Conservation (phyloP, 352 stramenopile genomes). For the Blastocystis sp. region DNA sequence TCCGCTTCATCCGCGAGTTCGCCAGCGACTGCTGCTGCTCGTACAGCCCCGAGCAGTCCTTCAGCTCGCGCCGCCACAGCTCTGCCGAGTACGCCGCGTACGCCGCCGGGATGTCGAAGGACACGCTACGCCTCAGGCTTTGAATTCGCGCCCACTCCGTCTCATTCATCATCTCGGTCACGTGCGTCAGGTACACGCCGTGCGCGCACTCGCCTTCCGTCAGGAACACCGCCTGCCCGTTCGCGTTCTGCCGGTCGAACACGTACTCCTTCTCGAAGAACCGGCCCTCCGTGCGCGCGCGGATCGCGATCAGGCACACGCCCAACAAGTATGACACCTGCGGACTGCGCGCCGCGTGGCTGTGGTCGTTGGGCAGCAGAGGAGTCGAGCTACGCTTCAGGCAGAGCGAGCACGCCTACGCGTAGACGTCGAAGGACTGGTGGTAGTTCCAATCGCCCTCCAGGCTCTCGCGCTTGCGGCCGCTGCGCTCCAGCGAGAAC, state of each 20-base stretch:
- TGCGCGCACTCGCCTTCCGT: neutral
- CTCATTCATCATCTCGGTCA: slow-evolving; percentile 56
- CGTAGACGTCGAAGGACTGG: slow-evolving; percentile 16
- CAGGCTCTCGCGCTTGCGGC: neutral
- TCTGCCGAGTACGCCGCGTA: neutral
- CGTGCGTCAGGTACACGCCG: slow-evolving; percentile 17
- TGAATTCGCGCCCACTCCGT: slow-evolving; percentile 12
- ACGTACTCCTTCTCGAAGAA: slow-evolving; percentile 66
- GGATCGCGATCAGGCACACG: slow-evolving; percentile 8
- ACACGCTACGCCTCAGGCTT: neutral
- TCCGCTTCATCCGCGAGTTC: slow-evolving; percentile 17
- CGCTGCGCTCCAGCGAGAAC: neutral
- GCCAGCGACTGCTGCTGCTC: slow-evolving; percentile 40
- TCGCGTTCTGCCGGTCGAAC: slow-evolving; percentile 18
- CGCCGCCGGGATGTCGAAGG: slow-evolving; percentile 41
- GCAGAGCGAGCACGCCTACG: neutral
- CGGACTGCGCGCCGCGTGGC: neutral
- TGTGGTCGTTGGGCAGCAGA: neutral
- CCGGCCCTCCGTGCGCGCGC: slow-evolving; percentile 26
- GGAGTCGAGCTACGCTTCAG: slow-evolving; percentile 27
- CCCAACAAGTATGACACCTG: slow-evolving; percentile 13
- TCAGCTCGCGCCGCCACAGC: slow-evolving; percentile 26
- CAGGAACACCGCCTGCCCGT: slow-evolving; percentile 16
- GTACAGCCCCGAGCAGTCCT: slow-evolving; percentile 2
- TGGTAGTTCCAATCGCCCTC: neutral